phyloP scores from a whole-genome alignment of 106 monocot genomes.

The Iris macrosiphon region DNA sequence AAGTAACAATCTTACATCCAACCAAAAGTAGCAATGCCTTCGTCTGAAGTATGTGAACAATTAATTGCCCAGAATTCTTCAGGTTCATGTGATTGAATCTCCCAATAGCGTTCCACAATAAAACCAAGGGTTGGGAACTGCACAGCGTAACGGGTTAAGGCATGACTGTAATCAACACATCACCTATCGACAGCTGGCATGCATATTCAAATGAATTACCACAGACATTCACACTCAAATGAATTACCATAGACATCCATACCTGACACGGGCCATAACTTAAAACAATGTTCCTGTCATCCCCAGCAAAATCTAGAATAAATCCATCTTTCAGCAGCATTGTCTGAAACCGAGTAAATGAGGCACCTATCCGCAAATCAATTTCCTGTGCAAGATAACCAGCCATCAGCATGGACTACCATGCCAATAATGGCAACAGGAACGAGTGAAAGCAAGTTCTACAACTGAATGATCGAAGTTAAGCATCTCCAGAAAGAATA shows the following conservation, averaged over 20 bases:
- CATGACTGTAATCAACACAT: background rate
- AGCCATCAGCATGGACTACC: background rate
- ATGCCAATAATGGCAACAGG: background rate
- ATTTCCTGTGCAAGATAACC: slow-evolving; percentile 67
- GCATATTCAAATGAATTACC: background rate
- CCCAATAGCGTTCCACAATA: slow-evolving; percentile 97
- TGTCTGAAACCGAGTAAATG: slow-evolving; percentile 98
- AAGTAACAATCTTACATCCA: slow-evolving; percentile 69
- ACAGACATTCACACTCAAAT: background rate
- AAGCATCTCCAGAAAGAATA: no score
- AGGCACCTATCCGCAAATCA: slow-evolving; percentile 93
- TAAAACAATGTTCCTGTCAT: slow-evolving; percentile 65
- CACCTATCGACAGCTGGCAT: no score
- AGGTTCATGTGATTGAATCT: slow-evolving; percentile 92
- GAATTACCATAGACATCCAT: background rate
- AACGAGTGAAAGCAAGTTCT: background rate
- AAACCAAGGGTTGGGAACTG: slow-evolving; percentile 99
- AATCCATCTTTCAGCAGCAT: slow-evolving; percentile 90
- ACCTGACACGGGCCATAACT: slow-evolving; percentile 99
- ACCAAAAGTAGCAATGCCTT: slow-evolving; percentile 64
- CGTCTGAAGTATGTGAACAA: slow-evolving; percentile 82
- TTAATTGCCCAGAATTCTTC: slow-evolving; percentile 98
- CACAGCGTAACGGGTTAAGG: background rate
- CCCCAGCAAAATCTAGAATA: slow-evolving; percentile 62
- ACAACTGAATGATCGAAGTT: no score